Evolutionary conservation across 768 basidiomycete species (phyloP).

Genomic region (Russula compacta): DNA sequence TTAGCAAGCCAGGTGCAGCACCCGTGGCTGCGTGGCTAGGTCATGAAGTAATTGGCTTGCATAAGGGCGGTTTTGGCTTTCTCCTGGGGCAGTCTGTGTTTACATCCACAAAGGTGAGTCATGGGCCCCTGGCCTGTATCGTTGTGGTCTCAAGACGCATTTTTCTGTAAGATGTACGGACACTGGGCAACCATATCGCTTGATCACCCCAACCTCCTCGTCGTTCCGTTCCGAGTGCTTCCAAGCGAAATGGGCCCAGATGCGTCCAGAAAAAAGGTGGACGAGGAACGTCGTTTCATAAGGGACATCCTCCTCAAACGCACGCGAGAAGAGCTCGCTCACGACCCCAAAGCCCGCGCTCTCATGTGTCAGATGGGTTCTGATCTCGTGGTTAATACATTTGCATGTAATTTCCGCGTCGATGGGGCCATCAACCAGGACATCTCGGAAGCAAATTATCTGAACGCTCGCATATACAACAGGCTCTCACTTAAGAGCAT

Average conservation of each 20-base stretch:
- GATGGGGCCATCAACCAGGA: constrained; percentile 29
- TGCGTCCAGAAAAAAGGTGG: constrained; percentile 19
- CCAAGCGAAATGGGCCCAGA: constrained; percentile 26
- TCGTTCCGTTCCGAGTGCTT: constrained; percentile 34
- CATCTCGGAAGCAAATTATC: constrained; percentile 34
- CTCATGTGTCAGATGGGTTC: constrained; percentile 18
- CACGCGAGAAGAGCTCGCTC: constrained; percentile 13
- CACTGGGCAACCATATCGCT: constrained; percentile 36
- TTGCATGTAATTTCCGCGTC: constrained; percentile 36
- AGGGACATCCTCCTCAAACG: constrained; percentile 11
- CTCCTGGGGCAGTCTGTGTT: constrained; percentile 34
- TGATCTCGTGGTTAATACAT: constrained; percentile 38
- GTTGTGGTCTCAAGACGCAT: neutral
- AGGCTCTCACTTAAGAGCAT: constrained; percentile 29
- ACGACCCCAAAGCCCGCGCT: constrained; percentile 6
- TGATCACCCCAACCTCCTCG: constrained; percentile 27
- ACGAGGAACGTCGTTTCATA: constrained; percentile 22
- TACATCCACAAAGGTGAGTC: constrained; percentile 29
- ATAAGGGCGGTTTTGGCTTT: constrained; percentile 31
- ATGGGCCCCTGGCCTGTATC: neutral
- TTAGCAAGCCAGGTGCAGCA: constrained; percentile 40
- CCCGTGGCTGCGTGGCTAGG: constrained; percentile 31
- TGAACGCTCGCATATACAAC: constrained; percentile 34
- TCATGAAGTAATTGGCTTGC: constrained; percentile 34
- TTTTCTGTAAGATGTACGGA: constrained; percentile 24